Evolutionary conservation across 2,329 filamentous ascomycete genomes (phyloP).

Genomic region (Xylaria sp.): DNA sequence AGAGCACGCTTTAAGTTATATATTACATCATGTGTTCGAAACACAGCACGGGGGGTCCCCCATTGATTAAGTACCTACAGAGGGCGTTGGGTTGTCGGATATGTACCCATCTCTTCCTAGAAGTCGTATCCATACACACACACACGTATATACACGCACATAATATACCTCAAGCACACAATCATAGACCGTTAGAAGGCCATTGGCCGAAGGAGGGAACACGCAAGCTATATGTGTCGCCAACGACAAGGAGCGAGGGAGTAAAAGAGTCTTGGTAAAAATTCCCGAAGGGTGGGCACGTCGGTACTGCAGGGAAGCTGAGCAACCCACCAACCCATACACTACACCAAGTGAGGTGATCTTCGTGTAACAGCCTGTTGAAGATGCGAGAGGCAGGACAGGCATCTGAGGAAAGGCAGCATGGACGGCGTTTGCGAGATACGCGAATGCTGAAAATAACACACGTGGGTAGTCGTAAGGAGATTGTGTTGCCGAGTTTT

Average conservation of each 20-base stretch:
- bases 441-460: neutral
- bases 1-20: constrained; percentile 2
- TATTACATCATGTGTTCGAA: constrained; percentile 4
- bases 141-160: neutral
- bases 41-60: neutral
- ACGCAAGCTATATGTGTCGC: constrained; percentile 4
- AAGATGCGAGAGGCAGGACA: neutral
- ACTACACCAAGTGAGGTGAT: no score
- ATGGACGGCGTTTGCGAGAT: neutral
- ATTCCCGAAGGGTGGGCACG: neutral
- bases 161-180: neutral
- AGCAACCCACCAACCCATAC: neutral
- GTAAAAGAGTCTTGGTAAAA: constrained; percentile 1
- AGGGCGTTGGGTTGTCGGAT: neutral
- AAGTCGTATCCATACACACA: neutral
- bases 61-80: constrained; percentile 1
- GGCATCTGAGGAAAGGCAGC: neutral
- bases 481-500: neutral
- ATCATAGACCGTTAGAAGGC: neutral
- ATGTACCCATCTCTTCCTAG: neutral
- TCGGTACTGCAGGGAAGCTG: constrained; percentile 12
- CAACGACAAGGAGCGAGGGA: neutral
- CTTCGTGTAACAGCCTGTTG: neutral
- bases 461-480: neutral
- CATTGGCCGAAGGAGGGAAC: neutral